These are phyloP conservation scores for Ogataea philodendri DNA, from an alignment of 805 yeast species.

Conservation along the genomic window DNA sequence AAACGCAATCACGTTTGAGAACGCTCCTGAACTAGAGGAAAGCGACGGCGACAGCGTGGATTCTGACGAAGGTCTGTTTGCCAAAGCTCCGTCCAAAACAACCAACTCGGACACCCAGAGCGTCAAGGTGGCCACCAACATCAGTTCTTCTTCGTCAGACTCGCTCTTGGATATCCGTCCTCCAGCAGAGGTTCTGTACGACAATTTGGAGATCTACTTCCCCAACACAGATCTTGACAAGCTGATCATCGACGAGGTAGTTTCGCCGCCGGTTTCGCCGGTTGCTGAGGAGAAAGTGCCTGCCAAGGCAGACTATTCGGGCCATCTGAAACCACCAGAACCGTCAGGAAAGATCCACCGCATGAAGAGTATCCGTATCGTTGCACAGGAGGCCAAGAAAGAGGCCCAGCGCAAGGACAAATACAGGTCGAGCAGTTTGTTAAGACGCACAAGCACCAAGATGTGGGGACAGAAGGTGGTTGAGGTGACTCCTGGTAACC, in stretches of 20 bases:
- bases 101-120: slow-evolving; percentile 3
- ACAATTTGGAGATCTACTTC: slow-evolving; percentile 86
- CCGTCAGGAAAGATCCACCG: slow-evolving; percentile 47
- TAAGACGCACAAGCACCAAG: slow-evolving; percentile 82
- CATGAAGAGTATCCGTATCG: slow-evolving; percentile 88
- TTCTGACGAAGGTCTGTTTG: slow-evolving; percentile 60
- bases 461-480: slow-evolving; percentile 96
- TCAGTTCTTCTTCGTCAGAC: slow-evolving; percentile 23
- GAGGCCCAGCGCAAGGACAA: slow-evolving; percentile 43
- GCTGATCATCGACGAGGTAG: slow-evolving; percentile 77
- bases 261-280: slow-evolving; percentile 56
- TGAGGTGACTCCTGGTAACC: slow-evolving; percentile 77
- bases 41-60: slow-evolving; percentile 39
- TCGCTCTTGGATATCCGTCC: slow-evolving; percentile 73
- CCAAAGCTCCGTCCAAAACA: slow-evolving; percentile 39
- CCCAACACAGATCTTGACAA: slow-evolving; percentile 91
- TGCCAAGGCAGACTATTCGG: slow-evolving; percentile 26
- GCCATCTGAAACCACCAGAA: slow-evolving; percentile 41
- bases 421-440: slow-evolving; percentile 30
- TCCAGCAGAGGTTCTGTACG: slow-evolving; percentile 89
- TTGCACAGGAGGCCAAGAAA: slow-evolving; percentile 86
- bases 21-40: slow-evolving; percentile 54
- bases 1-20: slow-evolving; percentile 70
- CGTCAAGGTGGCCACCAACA: slow-evolving; percentile 7
- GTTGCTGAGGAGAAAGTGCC: slow-evolving; percentile 22